Conservation (phyloP, 1,284 basidiomycete genomes). For the Bjerkandera adusta region DNA sequence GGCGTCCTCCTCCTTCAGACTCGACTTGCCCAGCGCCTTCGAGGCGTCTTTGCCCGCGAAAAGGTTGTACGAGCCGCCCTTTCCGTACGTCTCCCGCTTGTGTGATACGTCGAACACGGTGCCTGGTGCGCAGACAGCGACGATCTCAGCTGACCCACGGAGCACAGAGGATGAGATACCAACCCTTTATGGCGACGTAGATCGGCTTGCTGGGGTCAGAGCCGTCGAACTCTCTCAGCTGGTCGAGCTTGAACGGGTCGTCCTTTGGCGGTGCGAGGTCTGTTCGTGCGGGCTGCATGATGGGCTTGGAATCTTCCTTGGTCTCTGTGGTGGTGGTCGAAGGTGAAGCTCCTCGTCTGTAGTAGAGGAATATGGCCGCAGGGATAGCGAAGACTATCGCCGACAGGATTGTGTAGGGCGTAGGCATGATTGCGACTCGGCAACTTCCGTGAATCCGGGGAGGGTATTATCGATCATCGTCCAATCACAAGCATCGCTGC, state of each 20-base stretch:
- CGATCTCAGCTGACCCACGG: slow-evolving; percentile 1
- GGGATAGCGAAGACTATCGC: slow-evolving; percentile 19
- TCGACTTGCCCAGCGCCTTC: slow-evolving; percentile 81
- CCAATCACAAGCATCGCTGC: too few species aligned
- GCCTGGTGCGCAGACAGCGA: slow-evolving; percentile 54
- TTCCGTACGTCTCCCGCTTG: slow-evolving; percentile 82
- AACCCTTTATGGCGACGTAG: slow-evolving; percentile 88
- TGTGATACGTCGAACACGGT: slow-evolving; percentile 83
- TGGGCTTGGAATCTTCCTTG: slow-evolving; percentile 37
- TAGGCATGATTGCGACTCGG: slow-evolving; percentile 12
- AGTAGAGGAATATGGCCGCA: slow-evolving; percentile 22
- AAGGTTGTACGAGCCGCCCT: slow-evolving; percentile 65
- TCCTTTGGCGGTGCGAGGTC: slow-evolving; percentile 77
- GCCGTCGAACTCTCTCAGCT: slow-evolving; percentile 74
- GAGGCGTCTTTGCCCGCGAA: slow-evolving; percentile 93
- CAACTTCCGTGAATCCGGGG: too few species aligned
- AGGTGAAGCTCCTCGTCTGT: slow-evolving; percentile 11
- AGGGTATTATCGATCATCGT: too few species aligned
- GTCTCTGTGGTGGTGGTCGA: slow-evolving; percentile 10
- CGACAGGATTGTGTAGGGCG: slow-evolving; percentile 8
- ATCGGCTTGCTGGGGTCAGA: slow-evolving; percentile 64
- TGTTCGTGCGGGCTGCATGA: slow-evolving; percentile 64
- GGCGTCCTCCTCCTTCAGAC: slow-evolving; percentile 86
- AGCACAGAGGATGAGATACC: slow-evolving; percentile 17
- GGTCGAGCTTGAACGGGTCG: slow-evolving; percentile 68